Conservation (phyloP, 257 asterid species). For the Forsythia viridissima region DNA sequence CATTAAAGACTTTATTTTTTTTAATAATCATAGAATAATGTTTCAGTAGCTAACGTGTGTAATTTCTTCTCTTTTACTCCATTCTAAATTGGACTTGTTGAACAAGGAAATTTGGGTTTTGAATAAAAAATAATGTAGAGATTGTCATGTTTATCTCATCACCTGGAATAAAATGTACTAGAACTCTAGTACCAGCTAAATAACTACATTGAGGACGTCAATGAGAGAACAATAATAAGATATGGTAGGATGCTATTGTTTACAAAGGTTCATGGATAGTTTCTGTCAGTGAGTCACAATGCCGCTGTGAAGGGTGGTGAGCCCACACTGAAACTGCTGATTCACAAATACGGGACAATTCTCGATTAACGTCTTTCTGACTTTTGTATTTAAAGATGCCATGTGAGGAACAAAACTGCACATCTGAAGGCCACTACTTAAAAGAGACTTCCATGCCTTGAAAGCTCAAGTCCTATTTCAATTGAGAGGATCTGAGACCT, state of each 20-base stretch:
- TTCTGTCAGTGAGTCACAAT: not conserved
- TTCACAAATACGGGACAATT: no score
- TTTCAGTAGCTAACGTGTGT: no score
- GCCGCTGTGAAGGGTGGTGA: not conserved
- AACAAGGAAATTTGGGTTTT: not conserved
- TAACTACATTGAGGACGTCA: no score
- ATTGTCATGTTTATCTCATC: not conserved
- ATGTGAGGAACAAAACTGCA: not conserved
- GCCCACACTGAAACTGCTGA: not conserved
- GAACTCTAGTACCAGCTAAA: not conserved
- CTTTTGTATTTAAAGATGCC: not conserved
- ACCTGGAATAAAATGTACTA: not conserved
- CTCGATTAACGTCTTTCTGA: not conserved
- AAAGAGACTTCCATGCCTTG: not conserved
- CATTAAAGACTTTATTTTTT: no score
- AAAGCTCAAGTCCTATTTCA: not conserved
- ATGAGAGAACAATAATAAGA: no score
- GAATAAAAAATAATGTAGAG: not conserved
- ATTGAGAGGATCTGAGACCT: not conserved
- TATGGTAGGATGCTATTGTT: not conserved
- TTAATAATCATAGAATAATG: no score
- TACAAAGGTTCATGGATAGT: no score
- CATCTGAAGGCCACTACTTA: not conserved
- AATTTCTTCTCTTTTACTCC: not conserved
- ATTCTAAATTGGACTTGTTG: not conserved